Evolutionary conservation across 768 basidiomycete genomes (phyloP), one percentile per base, ranked within the genome.

Genomic region (Rhodosporidiobolus odoratus): DNA sequence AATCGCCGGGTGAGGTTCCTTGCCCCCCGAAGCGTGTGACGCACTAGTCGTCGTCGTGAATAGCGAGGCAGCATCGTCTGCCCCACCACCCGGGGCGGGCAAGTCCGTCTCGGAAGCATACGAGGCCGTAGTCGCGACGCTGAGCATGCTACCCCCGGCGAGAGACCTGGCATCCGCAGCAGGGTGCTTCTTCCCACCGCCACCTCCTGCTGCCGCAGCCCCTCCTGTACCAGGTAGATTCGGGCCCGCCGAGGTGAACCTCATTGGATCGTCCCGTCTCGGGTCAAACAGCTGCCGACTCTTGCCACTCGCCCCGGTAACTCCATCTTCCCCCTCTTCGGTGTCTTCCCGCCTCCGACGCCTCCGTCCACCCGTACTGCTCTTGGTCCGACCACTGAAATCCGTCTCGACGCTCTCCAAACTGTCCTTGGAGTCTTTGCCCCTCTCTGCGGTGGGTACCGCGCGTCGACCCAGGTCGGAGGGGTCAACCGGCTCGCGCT

Each of bases 251-350:
- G 5, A 19, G 84, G 86, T 82, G 80, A 98, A 98, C 17, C 89
- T 85, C 40, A 92, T 85, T 0, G 96, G 92, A 78, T 98, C 91
- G 78, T 98, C 90, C 76, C 91, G 87, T 47, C 90, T 84, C 68
- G 90, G 91, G 77, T 98, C 92, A 67, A 92, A 94, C 0, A 96
- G 85, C 70, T 89, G 65, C 59, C 69, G 30, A 40, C 43, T 64
- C 50, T 53, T 48, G 27, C 47, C 27, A 17, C 27, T 27, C 21
- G 12, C 12, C 48, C 52, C 45, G 38, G 34, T 57, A 3, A 19
- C 57, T 30, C 27, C 61, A 16, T 17, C 48, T 6, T 32, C 45
- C 35, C 13, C 23, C 10, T 17, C 57, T 2, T 35, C 58, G 8
- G 41, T 50, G 32, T 50, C 47, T 43, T 52, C 34, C 47, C 58